Evolutionary conservation across 305 asterid species (phyloP), one percentile per base, ranked within the genome.

Genomic region (Rubia occidens): DNA sequence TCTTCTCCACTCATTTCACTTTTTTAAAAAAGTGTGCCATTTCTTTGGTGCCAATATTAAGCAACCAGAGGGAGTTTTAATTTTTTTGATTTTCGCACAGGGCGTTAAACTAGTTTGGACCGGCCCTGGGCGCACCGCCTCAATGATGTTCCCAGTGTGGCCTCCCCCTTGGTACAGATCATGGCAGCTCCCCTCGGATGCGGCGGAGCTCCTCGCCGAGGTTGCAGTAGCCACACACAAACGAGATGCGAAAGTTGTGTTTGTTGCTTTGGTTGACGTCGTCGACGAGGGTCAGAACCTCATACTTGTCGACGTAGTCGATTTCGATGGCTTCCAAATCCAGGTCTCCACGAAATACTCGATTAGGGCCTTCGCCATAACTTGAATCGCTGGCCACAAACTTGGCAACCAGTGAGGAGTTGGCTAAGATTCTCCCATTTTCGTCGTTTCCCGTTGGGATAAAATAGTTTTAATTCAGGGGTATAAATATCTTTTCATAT

Each of bases 81-180:
- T 24, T 24, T 24, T 24, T 24, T 24, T 24, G 24, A 24, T 24
- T 24, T 24, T 24, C 24, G 24, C 24, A 24, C 24, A 24, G 24
- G 24, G 24, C 24, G 24, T 24, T 24, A 24, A 24, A 24, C 24
- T 24, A 24, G 24, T 24, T 24, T 24, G 24, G 24, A 24, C 24
- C 24, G 24, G 24, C 24, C 24, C 1, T 24, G 24, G 99, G 45
- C 97, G 91, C 73, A 94, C 97, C 21, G 97, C 99, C 85, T 94
- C 99, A 14, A 94, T 85, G 5, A 91, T 64, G 83, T 91, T 89
- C 2, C 97, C 97, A 0, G 97, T 91, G 0, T 96, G 8, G 99
- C 99, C 81, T 94, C 99, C 2, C 99, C 99, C 74, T 94, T 94
- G 10, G 99, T 94, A 15, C 97, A 87, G 13, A 94, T 94, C 99